phyloP scores from a whole-genome alignment of 345 rosid species.

The Hibiscus tridactylites region DNA sequence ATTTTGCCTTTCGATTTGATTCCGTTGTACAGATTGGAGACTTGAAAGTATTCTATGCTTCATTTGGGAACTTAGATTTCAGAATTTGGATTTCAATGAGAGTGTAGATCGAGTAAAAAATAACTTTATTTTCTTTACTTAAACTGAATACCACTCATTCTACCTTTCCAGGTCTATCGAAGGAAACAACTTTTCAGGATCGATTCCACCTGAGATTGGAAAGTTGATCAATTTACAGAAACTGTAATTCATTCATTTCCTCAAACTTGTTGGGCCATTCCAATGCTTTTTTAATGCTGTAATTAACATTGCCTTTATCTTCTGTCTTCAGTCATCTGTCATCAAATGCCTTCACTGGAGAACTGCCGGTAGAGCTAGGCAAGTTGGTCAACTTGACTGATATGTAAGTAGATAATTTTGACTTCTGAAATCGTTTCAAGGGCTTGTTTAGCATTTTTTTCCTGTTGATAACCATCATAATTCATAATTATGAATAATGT shows the following conservation, averaged over 20 bases:
- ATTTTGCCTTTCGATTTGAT: background rate
- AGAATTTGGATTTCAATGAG: too few relatives aligned
- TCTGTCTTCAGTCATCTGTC: slow-evolving; percentile 42
- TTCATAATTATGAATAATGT: background rate
- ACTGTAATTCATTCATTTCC: slow-evolving; percentile 36
- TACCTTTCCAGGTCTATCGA: slow-evolving; percentile 65
- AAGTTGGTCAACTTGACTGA: slow-evolving; percentile 59
- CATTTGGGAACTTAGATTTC: too few relatives aligned
- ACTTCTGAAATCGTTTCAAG: background rate
- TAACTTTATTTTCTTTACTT: background rate
- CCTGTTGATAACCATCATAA: too few relatives aligned
- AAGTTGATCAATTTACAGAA: slow-evolving; percentile 47
- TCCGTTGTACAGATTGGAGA: background rate
- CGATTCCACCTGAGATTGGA: slow-evolving; percentile 65
- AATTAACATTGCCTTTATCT: background rate
- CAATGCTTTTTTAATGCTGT: background rate
- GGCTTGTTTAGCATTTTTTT: background rate
- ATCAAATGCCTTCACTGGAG: slow-evolving; percentile 68
- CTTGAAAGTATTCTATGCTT: background rate
- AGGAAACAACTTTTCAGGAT: slow-evolving; percentile 69
- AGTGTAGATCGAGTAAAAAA: too few relatives aligned
- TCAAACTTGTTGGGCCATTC: background rate
- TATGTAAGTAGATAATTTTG: slow-evolving; percentile 38
- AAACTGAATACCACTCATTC: background rate
- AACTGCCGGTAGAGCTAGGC: slow-evolving; percentile 42